Evolutionary conservation across 1,284 basidiomycete genomes (phyloP).

Genomic region (Papiliotrema flavescens): DNA sequence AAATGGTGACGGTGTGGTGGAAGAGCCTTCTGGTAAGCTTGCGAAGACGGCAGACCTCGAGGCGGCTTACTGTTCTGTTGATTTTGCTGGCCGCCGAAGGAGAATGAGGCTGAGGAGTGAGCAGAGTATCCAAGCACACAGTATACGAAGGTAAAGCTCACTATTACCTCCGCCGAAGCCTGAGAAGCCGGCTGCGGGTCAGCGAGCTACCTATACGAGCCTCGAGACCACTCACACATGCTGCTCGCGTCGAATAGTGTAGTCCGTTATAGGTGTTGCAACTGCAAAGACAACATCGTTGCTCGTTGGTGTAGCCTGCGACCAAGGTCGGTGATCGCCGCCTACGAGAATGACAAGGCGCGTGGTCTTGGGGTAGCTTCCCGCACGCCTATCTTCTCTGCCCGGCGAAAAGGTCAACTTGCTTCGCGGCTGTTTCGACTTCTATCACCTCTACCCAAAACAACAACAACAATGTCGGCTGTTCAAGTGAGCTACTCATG

Average conservation of each 20-base stretch:
- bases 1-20: constrained; percentile 15
- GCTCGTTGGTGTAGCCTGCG: no score
- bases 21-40: no score
- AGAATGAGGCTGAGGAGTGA: neutral
- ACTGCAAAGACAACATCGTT: no score
- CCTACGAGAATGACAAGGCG: neutral
- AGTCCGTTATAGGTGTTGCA: neutral
- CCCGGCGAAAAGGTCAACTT: neutral
- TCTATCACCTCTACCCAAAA: neutral
- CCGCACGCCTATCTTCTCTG: neutral
- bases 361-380: neutral
- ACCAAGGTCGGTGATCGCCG: no score
- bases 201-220: neutral
- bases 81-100: neutral
- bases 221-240: constrained; percentile 21
- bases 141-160: neutral
- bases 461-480: constrained; percentile 1
- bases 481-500: neutral
- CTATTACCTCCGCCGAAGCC: constrained; percentile 36
- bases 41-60: neutral
- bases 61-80: neutral
- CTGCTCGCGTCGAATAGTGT: neutral
- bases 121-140: neutral
- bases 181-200: constrained; percentile 28
- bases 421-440: constrained; percentile 1